These are phyloP conservation scores for Volutella citrinella DNA, from an alignment of 2,329 filamentous ascomycete genomes.

Conservation along the genomic window DNA sequence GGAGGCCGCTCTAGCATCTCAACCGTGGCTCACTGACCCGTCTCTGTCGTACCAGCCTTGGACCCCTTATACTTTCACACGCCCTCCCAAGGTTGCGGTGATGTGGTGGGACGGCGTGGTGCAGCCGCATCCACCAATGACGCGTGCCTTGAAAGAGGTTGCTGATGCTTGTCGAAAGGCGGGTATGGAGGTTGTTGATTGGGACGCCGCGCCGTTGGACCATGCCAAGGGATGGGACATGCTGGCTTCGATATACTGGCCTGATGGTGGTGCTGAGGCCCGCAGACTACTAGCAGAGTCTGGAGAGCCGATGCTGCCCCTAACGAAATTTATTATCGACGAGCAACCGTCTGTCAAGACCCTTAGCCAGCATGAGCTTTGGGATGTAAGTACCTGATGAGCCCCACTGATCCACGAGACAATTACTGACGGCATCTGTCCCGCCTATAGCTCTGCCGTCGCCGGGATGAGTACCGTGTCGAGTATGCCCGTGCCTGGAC, in stretches of 20 bases:
- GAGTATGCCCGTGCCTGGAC: constrained; percentile 38
- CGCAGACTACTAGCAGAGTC: constrained; percentile 46
- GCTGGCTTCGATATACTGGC: constrained; percentile 47
- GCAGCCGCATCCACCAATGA: constrained; percentile 57
- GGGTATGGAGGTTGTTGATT: constrained; percentile 53
- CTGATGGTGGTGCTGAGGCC: constrained; percentile 57
- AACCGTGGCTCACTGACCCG: constrained; percentile 34
- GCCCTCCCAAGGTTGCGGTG: constrained; percentile 58
- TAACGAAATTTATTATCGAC: constrained; percentile 57
- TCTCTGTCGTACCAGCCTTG: constrained; percentile 30
- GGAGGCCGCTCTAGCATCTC: constrained; percentile 26
- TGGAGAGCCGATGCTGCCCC: constrained; percentile 56
- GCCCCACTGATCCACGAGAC: background rate
- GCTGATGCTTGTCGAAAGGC: constrained; percentile 46
- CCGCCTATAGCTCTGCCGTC: constrained; percentile 32
- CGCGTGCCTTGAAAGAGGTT: constrained; percentile 53
- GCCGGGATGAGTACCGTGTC: constrained; percentile 38
- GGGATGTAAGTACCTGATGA: constrained; percentile 28
- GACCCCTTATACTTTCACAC: constrained; percentile 30
- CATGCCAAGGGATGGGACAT: constrained; percentile 52
- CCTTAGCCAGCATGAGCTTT: constrained; percentile 38
- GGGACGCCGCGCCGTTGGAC: constrained; percentile 47
- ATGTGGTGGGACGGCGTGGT: constrained; percentile 59
- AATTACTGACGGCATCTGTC: no score
- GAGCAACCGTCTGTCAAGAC: constrained; percentile 45